Evolutionary conservation across 305 asterid genomes (phyloP).

Genomic region (Petunia hybrid): DNA sequence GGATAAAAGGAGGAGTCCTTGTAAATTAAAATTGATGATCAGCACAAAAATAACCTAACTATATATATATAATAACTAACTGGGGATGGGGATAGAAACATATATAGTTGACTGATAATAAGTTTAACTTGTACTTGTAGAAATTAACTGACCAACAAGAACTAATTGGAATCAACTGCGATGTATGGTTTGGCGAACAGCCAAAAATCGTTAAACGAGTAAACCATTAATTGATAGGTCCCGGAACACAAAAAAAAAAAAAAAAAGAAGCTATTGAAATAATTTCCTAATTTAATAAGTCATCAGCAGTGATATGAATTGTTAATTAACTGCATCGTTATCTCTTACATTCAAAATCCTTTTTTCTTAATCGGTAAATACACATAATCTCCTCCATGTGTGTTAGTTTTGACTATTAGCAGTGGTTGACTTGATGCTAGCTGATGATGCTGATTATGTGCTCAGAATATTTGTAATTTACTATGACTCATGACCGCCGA

Average conservation of each 20-base stretch:
- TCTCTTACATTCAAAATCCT: background rate
- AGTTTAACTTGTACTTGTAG: too few species aligned
- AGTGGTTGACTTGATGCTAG: background rate
- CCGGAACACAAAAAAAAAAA: background rate
- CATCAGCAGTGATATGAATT: background rate
- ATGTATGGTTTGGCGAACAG: background rate
- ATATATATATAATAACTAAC: too few species aligned
- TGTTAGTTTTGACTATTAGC: conserved; percentile 18
- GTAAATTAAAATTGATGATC: too few species aligned
- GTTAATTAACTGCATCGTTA: background rate
- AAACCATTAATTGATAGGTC: background rate
- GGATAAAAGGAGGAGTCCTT: too few species aligned
- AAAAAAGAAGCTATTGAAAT: background rate
- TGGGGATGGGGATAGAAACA: too few species aligned
- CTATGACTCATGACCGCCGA: background rate
- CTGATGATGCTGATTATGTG: conserved; percentile 2
- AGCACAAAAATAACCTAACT: too few species aligned
- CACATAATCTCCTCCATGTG: background rate
- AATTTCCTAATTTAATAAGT: background rate
- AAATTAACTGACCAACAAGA: too few species aligned
- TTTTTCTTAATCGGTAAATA: background rate
- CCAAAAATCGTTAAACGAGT: background rate
- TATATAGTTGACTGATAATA: too few species aligned
- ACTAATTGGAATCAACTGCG: background rate
- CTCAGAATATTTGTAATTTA: background rate